Percentiles rank a stretch among this genome's conserved stretches.
These are phyloP conservation scores for Leccinum longicurvipes DNA, from an alignment of 768 basidiomycete genomes.

Conservation along the genomic window DNA sequence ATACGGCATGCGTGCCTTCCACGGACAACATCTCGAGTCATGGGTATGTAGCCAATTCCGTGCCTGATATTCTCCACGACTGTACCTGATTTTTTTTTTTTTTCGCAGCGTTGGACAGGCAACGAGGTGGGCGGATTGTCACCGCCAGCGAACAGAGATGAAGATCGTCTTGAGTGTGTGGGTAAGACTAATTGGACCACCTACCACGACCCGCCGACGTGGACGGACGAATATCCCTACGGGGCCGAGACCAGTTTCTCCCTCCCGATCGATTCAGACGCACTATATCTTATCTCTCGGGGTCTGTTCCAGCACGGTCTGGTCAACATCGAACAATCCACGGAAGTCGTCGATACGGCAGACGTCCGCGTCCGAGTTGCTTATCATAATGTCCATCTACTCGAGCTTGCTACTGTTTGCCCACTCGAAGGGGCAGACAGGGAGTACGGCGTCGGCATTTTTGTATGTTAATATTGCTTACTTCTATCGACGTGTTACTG, in stretches of 20 bases:
- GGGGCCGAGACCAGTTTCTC: conserved; percentile 28
- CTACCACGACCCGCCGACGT: conserved; percentile 24
- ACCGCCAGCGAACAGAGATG: not conserved
- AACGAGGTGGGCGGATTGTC: not conserved
- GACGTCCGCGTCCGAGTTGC: conserved; percentile 29
- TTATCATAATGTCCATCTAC: conserved; percentile 13
- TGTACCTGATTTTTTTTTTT: not conserved
- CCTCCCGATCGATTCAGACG: conserved; percentile 31
- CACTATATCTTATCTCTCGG: conserved; percentile 29
- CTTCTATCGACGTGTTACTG: not conserved
- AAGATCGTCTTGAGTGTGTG: conserved; percentile 11
- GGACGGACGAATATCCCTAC: conserved; percentile 18
- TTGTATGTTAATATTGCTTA: conserved; percentile 22
- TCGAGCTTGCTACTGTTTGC: conserved; percentile 30
- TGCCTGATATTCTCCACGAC: not conserved
- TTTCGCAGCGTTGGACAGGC: conserved; percentile 5
- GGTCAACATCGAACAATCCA: conserved; percentile 30
- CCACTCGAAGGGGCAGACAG: conserved; percentile 22
- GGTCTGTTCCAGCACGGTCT: conserved; percentile 28
- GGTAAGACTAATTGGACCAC: conserved; percentile 19
- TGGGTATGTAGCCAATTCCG: conserved; percentile 7
- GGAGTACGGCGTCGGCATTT: conserved; percentile 32
- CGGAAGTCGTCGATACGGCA: conserved; percentile 24
- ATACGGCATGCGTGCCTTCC: not conserved
- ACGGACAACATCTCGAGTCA: not conserved